A percentile compares a stretch with the other conserved stretches of the same genome.
Conservation (phyloP, 192 early-diverging fungal species). For the Backusella luteola region DNA sequence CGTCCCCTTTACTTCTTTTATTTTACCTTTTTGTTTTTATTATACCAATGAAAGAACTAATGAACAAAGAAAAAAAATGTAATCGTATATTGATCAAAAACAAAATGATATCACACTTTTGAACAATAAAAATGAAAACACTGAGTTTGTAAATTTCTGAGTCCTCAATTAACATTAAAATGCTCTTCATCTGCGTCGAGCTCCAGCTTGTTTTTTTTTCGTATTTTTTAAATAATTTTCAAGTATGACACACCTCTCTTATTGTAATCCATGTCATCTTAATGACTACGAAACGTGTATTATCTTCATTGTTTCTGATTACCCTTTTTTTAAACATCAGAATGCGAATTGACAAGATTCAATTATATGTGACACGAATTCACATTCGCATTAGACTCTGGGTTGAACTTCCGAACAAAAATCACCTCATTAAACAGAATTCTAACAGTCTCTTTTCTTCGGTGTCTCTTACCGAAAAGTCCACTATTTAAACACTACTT, state of each 20-base stretch:
- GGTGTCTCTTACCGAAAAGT: slow-evolving; percentile 4
- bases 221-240: not conserved
- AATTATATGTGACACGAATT: not conserved
- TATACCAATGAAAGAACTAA: not conserved
- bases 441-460: slow-evolving; percentile 1
- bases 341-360: not conserved
- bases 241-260: not conserved
- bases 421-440: not conserved
- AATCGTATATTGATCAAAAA: not conserved
- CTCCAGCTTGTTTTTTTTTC: not conserved
- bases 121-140: not conserved
- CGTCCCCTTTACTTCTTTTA: not conserved
- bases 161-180: not conserved
- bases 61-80: not conserved
- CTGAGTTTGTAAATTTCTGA: not conserved
- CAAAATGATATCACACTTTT: not conserved
- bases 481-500: slow-evolving; percentile 4
- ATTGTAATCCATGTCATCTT: not conserved
- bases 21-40: not conserved
- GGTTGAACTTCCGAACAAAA: not conserved
- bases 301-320: not conserved
- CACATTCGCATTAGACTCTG: not conserved
- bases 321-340: not conserved
- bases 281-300: not conserved
- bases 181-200: not conserved